A percentile compares a stretch with the other conserved stretches of the same genome.
Conservation (phyloP, 805 yeast genomes). For the Candida anglica region DNA sequence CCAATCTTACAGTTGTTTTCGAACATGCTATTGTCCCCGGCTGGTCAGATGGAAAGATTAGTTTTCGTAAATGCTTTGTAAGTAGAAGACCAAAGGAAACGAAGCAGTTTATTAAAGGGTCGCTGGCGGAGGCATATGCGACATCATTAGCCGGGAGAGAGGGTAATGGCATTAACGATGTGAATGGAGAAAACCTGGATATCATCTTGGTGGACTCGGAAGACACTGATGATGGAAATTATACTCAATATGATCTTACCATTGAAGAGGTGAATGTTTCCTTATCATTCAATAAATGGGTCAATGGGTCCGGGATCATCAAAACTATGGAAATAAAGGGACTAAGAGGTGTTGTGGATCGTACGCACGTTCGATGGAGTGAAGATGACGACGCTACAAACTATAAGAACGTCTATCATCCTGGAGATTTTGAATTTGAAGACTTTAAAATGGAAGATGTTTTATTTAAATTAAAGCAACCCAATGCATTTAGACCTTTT, state of each 20-base stretch:
- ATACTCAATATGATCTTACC: conserved; percentile 91
- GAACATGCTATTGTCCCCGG: conserved; percentile 94
- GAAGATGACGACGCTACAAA: conserved; percentile 79
- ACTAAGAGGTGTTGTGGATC: conserved; percentile 85
- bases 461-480: conserved; percentile 77
- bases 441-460: conserved; percentile 81
- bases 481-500: conserved; percentile 76
- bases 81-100: conserved; percentile 72
- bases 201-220: conserved; percentile 11
- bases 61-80: conserved; percentile 80
- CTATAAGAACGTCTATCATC: conserved; percentile 65
- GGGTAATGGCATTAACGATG: no score
- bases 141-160: conserved; percentile 33
- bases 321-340: conserved; percentile 77
- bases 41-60: conserved; percentile 84
- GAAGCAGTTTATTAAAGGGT: conserved; percentile 60
- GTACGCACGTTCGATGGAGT: conserved; percentile 83
- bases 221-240: conserved; percentile 80
- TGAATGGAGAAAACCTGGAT: conserved; percentile 12
- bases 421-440: conserved; percentile 93
- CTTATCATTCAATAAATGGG: conserved; percentile 79
- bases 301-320: conserved; percentile 84
- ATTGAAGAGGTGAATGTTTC: conserved; percentile 82
- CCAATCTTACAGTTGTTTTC: conserved; percentile 78
- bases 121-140: conserved; percentile 68